A percentile compares a stretch with the other conserved stretches of the same genome.
These are phyloP conservation scores for Houttuynia cordata DNA, from an alignment of 164 flowering plant genomes.

Conservation along the genomic window DNA sequence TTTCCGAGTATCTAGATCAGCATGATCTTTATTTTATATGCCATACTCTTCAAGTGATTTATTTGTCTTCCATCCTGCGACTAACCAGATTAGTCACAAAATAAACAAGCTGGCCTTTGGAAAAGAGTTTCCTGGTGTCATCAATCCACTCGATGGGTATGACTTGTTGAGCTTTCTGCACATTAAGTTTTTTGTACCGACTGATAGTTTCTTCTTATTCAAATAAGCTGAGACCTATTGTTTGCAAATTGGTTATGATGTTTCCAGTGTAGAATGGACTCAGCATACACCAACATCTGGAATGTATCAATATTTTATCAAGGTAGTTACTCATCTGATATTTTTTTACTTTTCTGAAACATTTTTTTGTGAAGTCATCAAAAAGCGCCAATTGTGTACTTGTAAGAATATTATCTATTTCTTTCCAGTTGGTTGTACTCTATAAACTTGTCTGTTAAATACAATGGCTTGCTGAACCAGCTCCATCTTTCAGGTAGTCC, in stretches of 20 bases:
- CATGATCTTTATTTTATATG: not conserved
- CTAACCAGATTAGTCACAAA: conserved; percentile 53
- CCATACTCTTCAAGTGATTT: not conserved
- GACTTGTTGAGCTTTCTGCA: conserved; percentile 2
- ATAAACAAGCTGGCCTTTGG: conserved; percentile 59
- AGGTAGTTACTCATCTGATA: conserved; percentile 32
- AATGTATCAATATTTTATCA: conserved; percentile 67
- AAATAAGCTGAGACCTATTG: not conserved
- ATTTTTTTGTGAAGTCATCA: not conserved
- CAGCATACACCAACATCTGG: conserved; percentile 42
- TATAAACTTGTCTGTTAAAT: not conserved
- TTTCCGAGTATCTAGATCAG: not conserved
- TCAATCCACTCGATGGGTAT: conserved; percentile 80
- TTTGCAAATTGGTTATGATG: not conserved
- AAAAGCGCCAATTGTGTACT: not conserved
- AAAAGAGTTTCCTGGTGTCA: conserved; percentile 48
- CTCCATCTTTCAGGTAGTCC: conserved; percentile 58
- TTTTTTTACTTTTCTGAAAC: not conserved
- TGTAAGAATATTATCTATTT: too few relatives aligned
- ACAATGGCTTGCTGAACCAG: not conserved
- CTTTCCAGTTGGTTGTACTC: not conserved
- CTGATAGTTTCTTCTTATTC: not conserved
- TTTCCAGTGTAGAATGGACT: conserved; percentile 50
- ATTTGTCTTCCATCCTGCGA: conserved; percentile 2
- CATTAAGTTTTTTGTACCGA: not conserved